phyloP scores from a whole-genome alignment of 192 early-diverging fungal genomes.

The Entomortierella beljakovae region DNA sequence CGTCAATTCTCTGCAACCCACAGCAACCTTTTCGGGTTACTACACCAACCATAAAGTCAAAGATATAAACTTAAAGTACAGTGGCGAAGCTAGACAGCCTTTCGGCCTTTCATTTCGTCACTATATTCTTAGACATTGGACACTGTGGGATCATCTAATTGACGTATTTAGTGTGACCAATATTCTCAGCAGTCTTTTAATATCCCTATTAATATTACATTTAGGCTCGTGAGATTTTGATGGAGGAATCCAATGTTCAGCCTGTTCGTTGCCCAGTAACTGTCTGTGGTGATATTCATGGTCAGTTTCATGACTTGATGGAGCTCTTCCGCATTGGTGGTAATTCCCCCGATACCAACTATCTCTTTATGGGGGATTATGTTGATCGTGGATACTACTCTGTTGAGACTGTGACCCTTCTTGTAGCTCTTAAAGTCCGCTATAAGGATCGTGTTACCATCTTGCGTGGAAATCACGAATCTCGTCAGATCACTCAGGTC shows the following conservation, averaged over 20 bases:
- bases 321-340: conserved; percentile 98
- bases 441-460: conserved; percentile 95
- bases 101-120: no score
- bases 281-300: conserved; percentile 99
- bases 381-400: conserved; percentile 99
- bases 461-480: conserved; percentile 99
- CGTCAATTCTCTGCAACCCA: no score
- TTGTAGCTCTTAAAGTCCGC: conserved; percentile 95
- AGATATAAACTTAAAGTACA: no score
- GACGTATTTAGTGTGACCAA: no score
- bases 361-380: conserved; percentile 99
- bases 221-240: conserved; percentile 91
- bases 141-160: no score
- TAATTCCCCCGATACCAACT: conserved; percentile 96
- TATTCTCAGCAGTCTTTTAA: no score
- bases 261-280: conserved; percentile 96
- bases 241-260: conserved; percentile 97
- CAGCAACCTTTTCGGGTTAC: no score
- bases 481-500: conserved; percentile 98
- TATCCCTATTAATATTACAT: not conserved
- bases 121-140: no score
- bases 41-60: no score
- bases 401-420: conserved; percentile 96
- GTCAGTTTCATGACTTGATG: conserved; percentile 97
- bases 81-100: no score